Percentiles rank a stretch among this genome's conserved stretches.
Conservation (phyloP, 2,329 filamentous ascomycete genomes). For the Talaromyces albobiverticillius region DNA sequence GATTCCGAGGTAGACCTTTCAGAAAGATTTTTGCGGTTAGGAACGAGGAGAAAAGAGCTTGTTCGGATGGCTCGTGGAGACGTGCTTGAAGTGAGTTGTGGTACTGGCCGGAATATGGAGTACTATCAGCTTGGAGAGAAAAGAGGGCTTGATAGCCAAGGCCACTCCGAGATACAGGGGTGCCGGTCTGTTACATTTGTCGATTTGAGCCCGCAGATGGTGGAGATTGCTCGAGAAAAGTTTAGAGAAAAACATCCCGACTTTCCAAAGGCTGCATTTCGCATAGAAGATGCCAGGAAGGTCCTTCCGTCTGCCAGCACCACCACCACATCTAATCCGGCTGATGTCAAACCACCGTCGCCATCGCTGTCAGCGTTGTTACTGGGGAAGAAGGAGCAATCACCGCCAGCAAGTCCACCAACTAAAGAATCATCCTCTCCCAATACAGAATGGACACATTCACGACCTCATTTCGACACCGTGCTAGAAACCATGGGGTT, state of each 20-base stretch:
- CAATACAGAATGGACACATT: background rate
- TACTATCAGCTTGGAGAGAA: slow-evolving; percentile 44
- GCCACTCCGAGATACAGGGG: slow-evolving; percentile 28
- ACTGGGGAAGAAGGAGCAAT: background rate
- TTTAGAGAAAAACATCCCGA: slow-evolving; percentile 36
- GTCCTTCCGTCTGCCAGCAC: slow-evolving; percentile 18
- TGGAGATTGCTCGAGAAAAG: slow-evolving; percentile 44
- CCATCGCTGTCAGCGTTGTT: background rate
- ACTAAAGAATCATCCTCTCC: background rate
- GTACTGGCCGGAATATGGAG: slow-evolving; percentile 48
- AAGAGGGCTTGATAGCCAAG: slow-evolving; percentile 29
- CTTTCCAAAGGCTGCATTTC: slow-evolving; percentile 32
- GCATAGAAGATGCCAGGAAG: slow-evolving; percentile 34
- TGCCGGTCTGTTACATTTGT: slow-evolving; percentile 46
- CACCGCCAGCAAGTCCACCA: background rate
- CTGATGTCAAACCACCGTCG: background rate
- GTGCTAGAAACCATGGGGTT: slow-evolving; percentile 51
- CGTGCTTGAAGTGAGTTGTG: slow-evolving; percentile 49
- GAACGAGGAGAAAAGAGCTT: slow-evolving; percentile 39
- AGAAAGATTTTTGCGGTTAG: slow-evolving; percentile 43
- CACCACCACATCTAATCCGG: background rate
- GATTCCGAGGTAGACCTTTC: slow-evolving; percentile 46
- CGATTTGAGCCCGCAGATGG: slow-evolving; percentile 49
- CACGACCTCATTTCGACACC: slow-evolving; percentile 40
- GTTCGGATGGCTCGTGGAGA: slow-evolving; percentile 43